A percentile compares a stretch with the other conserved stretches of the same genome.
Conservation (phyloP, 495 filamentous ascomycete species). For the Copromyces sp. region DNA sequence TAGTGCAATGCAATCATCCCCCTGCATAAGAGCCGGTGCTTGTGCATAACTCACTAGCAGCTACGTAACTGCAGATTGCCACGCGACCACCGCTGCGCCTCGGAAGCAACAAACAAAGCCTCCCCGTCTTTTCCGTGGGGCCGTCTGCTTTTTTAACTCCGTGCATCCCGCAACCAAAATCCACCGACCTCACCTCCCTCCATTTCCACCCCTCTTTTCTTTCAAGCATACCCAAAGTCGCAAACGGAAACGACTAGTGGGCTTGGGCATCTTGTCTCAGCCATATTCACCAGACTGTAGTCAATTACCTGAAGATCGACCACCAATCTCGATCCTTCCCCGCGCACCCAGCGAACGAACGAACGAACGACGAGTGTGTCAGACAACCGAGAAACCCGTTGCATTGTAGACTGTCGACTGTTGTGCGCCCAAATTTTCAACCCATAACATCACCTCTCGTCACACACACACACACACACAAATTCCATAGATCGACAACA, state of each 20-base stretch:
- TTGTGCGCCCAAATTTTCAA: neutral
- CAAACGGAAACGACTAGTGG: neutral
- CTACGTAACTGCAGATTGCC: neutral
- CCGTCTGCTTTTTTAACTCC: neutral
- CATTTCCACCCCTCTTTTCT: neutral
- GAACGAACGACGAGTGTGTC: neutral
- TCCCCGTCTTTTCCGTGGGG: neutral
- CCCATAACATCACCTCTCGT: neutral
- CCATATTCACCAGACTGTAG: neutral
- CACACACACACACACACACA: neutral
- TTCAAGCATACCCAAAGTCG: neutral
- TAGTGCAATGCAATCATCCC: neutral
- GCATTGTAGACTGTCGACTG: neutral
- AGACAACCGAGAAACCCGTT: neutral
- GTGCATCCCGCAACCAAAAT: neutral
- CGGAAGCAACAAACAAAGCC: neutral
- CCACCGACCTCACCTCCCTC: neutral
- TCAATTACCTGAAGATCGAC: neutral
- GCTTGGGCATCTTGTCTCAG: neutral
- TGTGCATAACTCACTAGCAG: neutral
- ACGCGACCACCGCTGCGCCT: neutral
- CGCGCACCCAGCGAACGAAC: neutral
- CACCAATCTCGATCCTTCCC: neutral
- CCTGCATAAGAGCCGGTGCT: neutral
- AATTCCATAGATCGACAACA: neutral